Percentiles rank a stretch among this genome's conserved stretches.
Conservation (phyloP, 2,329 filamentous ascomycete species). For the Alternaria brassicicola region DNA sequence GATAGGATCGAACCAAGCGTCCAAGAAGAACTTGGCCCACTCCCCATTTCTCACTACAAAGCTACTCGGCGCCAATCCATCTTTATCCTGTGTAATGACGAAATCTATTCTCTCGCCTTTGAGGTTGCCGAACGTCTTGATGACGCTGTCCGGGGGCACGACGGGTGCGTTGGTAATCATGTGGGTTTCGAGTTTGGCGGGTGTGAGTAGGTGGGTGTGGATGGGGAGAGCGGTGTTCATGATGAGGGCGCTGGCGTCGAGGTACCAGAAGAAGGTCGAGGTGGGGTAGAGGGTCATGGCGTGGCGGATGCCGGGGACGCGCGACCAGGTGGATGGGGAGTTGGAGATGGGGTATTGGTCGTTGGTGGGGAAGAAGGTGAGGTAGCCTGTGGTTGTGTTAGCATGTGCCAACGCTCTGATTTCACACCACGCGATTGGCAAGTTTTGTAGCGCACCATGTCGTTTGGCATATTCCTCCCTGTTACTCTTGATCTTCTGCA, state of each 20-base stretch:
- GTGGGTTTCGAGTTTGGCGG: slow-evolving; percentile 69
- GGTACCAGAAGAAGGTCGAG: slow-evolving; percentile 82
- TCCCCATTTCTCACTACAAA: slow-evolving; percentile 82
- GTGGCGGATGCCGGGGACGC: slow-evolving; percentile 85
- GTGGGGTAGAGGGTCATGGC: slow-evolving; percentile 81
- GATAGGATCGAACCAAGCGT: slow-evolving; percentile 94
- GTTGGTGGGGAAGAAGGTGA: slow-evolving; percentile 79
- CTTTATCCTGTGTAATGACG: slow-evolving; percentile 81
- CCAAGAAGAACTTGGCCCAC: slow-evolving; percentile 90
- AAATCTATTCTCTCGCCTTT: slow-evolving; percentile 78
- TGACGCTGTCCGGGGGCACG: slow-evolving; percentile 94
- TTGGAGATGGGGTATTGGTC: slow-evolving; percentile 74
- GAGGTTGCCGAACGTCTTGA: slow-evolving; percentile 89
- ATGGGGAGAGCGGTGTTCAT: slow-evolving; percentile 79
- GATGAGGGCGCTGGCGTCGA: slow-evolving; percentile 84
- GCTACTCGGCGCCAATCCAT: slow-evolving; percentile 77
- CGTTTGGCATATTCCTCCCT: slow-evolving; percentile 80
- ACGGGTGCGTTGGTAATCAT: slow-evolving; percentile 88
- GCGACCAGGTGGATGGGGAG: slow-evolving; percentile 68
- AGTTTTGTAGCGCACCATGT: slow-evolving; percentile 66
- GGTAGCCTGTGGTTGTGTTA: slow-evolving; percentile 68
- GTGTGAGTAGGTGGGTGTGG: slow-evolving; percentile 72
- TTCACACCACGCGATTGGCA: not conserved
- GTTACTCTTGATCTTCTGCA: slow-evolving; percentile 79
- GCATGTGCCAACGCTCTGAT: not conserved